Base-by-base conservation (phyloP, 768 basidiomycete species). In the Suillus clintonianus region DNA sequence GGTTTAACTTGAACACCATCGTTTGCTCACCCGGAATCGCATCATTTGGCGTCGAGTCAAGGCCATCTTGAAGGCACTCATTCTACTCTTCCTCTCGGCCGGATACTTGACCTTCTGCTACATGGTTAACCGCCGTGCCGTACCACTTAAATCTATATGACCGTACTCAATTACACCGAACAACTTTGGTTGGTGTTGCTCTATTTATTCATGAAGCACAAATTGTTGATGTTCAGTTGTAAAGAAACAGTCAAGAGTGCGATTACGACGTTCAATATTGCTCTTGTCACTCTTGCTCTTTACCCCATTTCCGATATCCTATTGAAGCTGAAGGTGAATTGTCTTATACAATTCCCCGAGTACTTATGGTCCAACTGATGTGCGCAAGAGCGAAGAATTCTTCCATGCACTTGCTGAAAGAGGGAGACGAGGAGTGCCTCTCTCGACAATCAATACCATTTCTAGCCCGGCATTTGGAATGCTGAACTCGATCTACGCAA, bases 21-120 rank as follows among this genome's bases (percentile, higher is more conserved):
- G 47, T 19, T 53, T 53, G 32, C 51, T 32, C 51, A 53, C 51
- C 10, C 32, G 5, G 9, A n/a, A 53, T 32, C 19, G 17, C 30
- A 17, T 32, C 17, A 34, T 53, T 50, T 74, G 71, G 71, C 34
- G 56, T 27, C 24, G 9, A 15, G 34, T 65, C 13, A 47, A 27
- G 50, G 54, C 66, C 3, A 50, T 66, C 1, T 59, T 70, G 3
- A 27, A 66, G 59, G 60, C 73, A 66, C 60, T 66, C 0, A 64
- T 75, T 62, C 53, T 76, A 3, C 69, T 76, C 6, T 47, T 75
- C 14, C 63, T 65, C 3, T 74, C 74, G 5, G 68, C 76, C 34
- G 74, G 47, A 15, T 75, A 72, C 59, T 61, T 76, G 10, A 65
- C 66, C 0, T 75, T 76, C 37, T 77, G 74, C 61, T 77, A 71